phyloP scores from a whole-genome alignment of 345 rosid species.

The Lepidium africanum region DNA sequence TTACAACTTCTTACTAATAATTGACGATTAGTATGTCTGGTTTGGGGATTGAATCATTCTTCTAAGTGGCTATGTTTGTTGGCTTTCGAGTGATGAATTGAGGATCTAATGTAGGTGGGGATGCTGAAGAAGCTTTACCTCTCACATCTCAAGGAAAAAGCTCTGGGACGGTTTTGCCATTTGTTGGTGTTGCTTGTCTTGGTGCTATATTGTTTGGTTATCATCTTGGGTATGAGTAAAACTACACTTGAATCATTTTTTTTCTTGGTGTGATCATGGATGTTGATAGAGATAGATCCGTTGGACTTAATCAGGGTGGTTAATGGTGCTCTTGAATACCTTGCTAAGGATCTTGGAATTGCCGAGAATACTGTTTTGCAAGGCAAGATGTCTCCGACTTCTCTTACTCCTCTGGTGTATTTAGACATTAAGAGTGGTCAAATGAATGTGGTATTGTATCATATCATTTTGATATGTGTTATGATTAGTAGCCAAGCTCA shows the following conservation, averaged over 20 bases:
- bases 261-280: neutral
- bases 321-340: slow-evolving; percentile 94
- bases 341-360: slow-evolving; percentile 91
- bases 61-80: neutral
- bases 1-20: neutral
- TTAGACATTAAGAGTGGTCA: neutral
- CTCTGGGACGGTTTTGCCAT: slow-evolving; percentile 78
- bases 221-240: slow-evolving; percentile 70
- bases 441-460: neutral
- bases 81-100: neutral
- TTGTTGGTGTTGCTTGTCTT: slow-evolving; percentile 88
- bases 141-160: slow-evolving; percentile 42
- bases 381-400: slow-evolving; percentile 45
- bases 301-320: slow-evolving; percentile 56
- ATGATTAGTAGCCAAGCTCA: neutral
- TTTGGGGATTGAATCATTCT: neutral
- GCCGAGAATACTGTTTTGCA: slow-evolving; percentile 77
- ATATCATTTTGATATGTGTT: neutral
- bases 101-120: slow-evolving; percentile 46
- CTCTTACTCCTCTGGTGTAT: neutral
- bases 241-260: neutral
- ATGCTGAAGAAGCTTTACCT: slow-evolving; percentile 49
- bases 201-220: slow-evolving; percentile 96
- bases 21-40: neutral
- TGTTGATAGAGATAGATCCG: neutral